These are phyloP conservation scores for Backusella macrospora DNA, from an alignment of 192 early-diverging fungal species.

Conservation along the genomic window DNA sequence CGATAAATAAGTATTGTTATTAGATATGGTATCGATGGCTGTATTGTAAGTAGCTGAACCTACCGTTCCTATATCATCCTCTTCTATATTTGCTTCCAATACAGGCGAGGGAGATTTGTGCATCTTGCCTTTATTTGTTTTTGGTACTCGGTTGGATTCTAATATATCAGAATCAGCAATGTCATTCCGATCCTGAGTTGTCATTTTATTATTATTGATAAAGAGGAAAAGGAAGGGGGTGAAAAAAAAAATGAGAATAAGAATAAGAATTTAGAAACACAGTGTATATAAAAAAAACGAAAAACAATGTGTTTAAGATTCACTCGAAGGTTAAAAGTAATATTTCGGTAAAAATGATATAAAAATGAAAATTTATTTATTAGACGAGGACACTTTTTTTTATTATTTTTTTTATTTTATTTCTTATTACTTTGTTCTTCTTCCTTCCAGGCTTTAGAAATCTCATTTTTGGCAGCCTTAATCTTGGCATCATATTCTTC, in stretches of 20 bases:
- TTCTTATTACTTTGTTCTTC: not conserved
- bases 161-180: not conserved
- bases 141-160: not conserved
- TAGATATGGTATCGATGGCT: not conserved
- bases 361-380: not conserved
- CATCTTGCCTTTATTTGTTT: not conserved
- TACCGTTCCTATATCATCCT: not conserved
- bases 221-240: not conserved
- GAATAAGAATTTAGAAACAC: not conserved
- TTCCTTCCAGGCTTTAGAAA: conserved; percentile 26
- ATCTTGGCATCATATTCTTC: conserved; percentile 35
- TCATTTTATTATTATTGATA: not conserved
- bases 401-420: not conserved
- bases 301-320: not conserved
- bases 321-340: not conserved
- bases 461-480: conserved; percentile 24
- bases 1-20: not conserved
- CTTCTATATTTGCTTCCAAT: not conserved
- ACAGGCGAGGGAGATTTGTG: not conserved
- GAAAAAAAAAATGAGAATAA: not conserved
- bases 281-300: not conserved
- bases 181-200: not conserved
- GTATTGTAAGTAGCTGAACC: not conserved
- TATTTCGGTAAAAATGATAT: conserved; percentile 3
- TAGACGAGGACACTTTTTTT: conserved; percentile 8